Percentiles rank a stretch among this genome's conserved stretches.
Evolutionary conservation across 2,329 filamentous ascomycete genomes (phyloP).

Genomic region (Fusarium mexicanum): DNA sequence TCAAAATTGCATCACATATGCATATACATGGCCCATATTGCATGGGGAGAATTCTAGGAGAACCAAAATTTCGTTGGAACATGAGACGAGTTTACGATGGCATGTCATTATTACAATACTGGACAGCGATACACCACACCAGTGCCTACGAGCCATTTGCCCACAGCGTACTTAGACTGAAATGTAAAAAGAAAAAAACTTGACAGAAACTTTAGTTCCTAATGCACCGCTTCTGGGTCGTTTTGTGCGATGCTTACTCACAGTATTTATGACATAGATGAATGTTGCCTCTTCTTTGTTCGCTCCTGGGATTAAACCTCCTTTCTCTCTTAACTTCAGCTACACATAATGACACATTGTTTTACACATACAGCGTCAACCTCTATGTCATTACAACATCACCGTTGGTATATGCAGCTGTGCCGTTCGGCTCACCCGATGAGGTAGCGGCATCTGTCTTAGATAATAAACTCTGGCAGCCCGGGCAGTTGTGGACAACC

Average conservation of each 20-base stretch:
- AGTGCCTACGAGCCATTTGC: neutral
- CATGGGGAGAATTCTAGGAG: neutral
- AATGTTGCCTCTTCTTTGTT: slow-evolving; percentile 14
- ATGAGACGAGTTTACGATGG: slow-evolving; percentile 18
- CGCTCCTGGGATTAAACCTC: slow-evolving; percentile 21
- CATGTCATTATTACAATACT: slow-evolving; percentile 13
- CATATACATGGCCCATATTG: neutral
- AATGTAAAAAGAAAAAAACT: slow-evolving; percentile 3
- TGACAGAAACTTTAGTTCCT: slow-evolving; percentile 7
- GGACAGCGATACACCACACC: slow-evolving; percentile 17
- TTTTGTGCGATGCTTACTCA: slow-evolving; percentile 12
- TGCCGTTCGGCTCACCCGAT: slow-evolving; percentile 45
- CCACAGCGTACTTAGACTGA: slow-evolving; percentile 1
- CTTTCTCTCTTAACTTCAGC: neutral
- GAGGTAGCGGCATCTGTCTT: slow-evolving; percentile 24
- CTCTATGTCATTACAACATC: slow-evolving; percentile 54
- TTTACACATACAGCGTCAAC: neutral
- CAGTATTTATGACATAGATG: slow-evolving; percentile 15
- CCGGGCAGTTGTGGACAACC: slow-evolving; percentile 94
- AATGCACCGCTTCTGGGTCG: slow-evolving; percentile 15
- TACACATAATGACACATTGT: neutral
- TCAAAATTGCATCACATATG: neutral
- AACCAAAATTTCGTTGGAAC: slow-evolving; percentile 13
- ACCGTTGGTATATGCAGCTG: slow-evolving; percentile 48
- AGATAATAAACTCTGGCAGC: slow-evolving; percentile 71